These are phyloP conservation scores for Hura crepitans DNA, from an alignment of 441 rosid genomes.

Conservation along the genomic window DNA sequence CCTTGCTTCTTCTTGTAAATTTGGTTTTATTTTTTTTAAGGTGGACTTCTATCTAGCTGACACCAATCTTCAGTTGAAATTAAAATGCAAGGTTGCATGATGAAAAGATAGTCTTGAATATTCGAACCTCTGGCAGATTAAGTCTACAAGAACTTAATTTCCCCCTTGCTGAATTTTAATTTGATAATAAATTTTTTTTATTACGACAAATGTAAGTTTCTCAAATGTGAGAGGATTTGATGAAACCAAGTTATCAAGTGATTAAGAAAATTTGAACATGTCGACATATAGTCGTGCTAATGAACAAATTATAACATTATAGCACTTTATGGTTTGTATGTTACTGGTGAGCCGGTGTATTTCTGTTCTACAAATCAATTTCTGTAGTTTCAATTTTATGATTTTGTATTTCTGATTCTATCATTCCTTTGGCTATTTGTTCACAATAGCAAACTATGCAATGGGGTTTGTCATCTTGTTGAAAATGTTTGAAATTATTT, in stretches of 20 bases:
- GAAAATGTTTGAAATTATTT: background rate
- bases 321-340: background rate
- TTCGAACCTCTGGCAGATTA: background rate
- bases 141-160: background rate
- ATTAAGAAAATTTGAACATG: background rate
- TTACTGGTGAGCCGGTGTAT: background rate
- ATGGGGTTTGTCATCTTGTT: background rate
- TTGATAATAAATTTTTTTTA: no score
- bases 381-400: background rate
- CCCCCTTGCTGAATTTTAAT: background rate
- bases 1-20: background rate
- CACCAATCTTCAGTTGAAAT: background rate
- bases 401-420: background rate
- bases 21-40: slow-evolving; percentile 5
- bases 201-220: no score
- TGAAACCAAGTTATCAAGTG: background rate
- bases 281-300: no score
- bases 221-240: background rate
- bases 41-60: background rate
- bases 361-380: background rate
- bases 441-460: background rate
- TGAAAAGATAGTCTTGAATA: background rate
- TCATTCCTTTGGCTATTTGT: background rate
- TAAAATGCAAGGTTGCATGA: background rate
- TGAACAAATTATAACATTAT: background rate